Evolutionary conservation across 2,329 filamentous ascomycete species (phyloP).

Genomic region (Albophoma yamanashiensis): DNA sequence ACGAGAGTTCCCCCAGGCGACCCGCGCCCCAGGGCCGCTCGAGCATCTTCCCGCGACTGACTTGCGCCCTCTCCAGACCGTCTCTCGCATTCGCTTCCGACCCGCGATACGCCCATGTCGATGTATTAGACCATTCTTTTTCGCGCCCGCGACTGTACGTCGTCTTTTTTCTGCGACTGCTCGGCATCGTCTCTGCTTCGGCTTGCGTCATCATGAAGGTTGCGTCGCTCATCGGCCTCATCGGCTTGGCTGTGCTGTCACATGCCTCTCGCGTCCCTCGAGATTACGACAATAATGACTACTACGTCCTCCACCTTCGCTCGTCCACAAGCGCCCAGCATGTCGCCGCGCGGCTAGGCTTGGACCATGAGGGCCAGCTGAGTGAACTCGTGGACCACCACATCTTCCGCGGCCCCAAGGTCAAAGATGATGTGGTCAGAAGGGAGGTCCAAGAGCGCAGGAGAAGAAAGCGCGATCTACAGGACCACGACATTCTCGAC

Average conservation of each 20-base stretch:
- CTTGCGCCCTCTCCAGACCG: background rate
- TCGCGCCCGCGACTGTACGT: background rate
- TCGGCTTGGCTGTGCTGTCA: constrained; percentile 38
- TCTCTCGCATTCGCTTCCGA: background rate
- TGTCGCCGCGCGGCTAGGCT: constrained; percentile 61
- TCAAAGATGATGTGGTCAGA: constrained; percentile 47
- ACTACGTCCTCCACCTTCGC: constrained; percentile 83
- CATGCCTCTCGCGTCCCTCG: constrained; percentile 44
- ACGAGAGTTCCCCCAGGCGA: too few species aligned
- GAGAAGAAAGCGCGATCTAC: constrained; percentile 49
- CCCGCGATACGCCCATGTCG: background rate
- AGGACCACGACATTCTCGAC: constrained; percentile 52
- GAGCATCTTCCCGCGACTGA: background rate
- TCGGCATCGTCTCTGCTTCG: background rate
- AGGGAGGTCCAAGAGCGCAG: constrained; percentile 40
- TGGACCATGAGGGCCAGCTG: constrained; percentile 71
- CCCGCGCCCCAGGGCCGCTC: too few species aligned
- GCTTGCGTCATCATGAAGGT: constrained; percentile 39
- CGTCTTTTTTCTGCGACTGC: background rate
- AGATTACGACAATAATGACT: constrained; percentile 74
- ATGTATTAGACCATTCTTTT: background rate
- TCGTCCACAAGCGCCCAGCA: constrained; percentile 52
- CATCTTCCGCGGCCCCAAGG: constrained; percentile 67
- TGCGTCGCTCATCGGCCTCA: constrained; percentile 39
- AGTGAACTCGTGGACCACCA: constrained; percentile 73